A percentile compares a stretch with the other conserved stretches of the same genome.
Evolutionary conservation across 805 yeast genomes (phyloP).

Genomic region (Candida xiaguanensis): DNA sequence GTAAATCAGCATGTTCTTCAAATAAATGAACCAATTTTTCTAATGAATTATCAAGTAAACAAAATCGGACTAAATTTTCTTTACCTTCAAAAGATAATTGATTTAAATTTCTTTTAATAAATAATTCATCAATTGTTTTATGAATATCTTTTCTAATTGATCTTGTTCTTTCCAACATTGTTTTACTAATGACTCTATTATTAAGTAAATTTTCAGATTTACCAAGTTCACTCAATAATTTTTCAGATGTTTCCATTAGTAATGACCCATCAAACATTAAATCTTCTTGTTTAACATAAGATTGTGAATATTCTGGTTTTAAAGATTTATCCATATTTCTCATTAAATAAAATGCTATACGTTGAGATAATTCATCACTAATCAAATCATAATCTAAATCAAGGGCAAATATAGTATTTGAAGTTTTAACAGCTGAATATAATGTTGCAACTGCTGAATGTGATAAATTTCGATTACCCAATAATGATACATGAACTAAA

Average conservation of each 20-base stretch:
- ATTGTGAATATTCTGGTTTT: conserved; percentile 17
- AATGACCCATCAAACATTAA: conserved; percentile 73
- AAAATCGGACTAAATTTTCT: conserved; percentile 50
- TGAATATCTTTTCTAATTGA: conserved; percentile 50
- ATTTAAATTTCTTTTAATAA: conserved; percentile 44
- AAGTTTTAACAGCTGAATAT: conserved; percentile 47
- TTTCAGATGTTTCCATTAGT: conserved; percentile 70
- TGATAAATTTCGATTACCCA: conserved; percentile 48
- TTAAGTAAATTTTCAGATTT: conserved; percentile 33
- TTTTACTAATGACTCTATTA: conserved; percentile 45
- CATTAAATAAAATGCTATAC: conserved; percentile 55
- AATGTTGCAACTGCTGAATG: conserved; percentile 44
- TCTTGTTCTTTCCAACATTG: conserved; percentile 49
- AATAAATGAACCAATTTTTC: conserved; percentile 51
- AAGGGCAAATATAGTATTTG: conserved; percentile 44
- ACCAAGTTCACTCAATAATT: conserved; percentile 46
- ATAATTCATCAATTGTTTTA: conserved; percentile 47
- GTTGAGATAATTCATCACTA: conserved; percentile 48
- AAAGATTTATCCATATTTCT: conserved; percentile 50
- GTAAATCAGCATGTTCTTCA: conserved; percentile 34
- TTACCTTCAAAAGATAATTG: conserved; percentile 51
- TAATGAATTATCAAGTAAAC: conserved; percentile 51
- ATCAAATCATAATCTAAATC: conserved; percentile 54
- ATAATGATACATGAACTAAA: conserved; percentile 49
- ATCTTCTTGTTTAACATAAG: conserved; percentile 38